Evolutionary conservation across 257 asterid genomes (phyloP), one percentile per base, ranked within the genome.

Genomic region (Gentiana straminea): DNA sequence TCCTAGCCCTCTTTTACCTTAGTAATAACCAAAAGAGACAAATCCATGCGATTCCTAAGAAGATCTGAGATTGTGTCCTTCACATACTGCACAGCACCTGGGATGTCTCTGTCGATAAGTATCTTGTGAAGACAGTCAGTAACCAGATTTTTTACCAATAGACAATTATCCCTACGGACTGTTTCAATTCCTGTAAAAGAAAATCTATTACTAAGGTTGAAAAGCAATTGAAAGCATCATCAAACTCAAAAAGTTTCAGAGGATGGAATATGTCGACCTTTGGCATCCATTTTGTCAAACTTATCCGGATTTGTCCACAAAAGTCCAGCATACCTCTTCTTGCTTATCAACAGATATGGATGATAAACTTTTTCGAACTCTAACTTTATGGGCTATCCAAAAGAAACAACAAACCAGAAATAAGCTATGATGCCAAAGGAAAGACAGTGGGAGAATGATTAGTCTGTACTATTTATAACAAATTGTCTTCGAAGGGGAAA

Each of bases 271-370:
- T 15, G 6, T 37, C 12, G 79, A 92, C 98, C 98, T 83, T 92
- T 92, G 15, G 94, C 81, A 68, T 92, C 97, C 97, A 92, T 92
- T 77, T 88, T 92, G 81, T 92, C 98, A 66, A 76, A 84, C 72
- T 88, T 92, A 68, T 78, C 69, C 49, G 94, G 95, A 77, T 81
- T 92, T 69, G 98, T 87, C 98, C 98, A 92, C 65, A 81, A 73
- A 68, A 92, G 98, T 60, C 98, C 98, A 70, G 98, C 98, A 70
- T 92, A 92, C 69, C 98, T 92, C 89, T 92, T 92, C 89, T 92
- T 92, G 81, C 98, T 92, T 61, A 92, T 92, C 55, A 92, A 70
- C 43, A 92, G 73, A 70, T 92, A 92, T 58, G 98, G 98, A 73
- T 66, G 84, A 76, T 92, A 92, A 44, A 92, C 79, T 88, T 92